phyloP scores from a whole-genome alignment of 805 yeast genomes.

The Kluyveromyces dobzhanskii region DNA sequence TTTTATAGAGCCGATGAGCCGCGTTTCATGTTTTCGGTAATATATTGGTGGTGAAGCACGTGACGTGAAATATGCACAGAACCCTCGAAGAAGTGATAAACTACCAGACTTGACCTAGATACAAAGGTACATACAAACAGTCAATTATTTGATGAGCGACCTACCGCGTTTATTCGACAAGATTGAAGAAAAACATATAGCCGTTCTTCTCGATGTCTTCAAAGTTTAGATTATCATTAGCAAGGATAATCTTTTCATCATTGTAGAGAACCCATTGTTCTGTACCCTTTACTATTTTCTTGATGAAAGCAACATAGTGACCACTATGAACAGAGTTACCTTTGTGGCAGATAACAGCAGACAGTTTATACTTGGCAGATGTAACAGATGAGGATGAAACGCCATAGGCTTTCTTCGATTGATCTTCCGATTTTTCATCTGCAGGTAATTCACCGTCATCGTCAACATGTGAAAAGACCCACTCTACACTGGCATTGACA shows the following conservation, averaged over 20 bases:
- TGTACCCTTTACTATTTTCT: conserved; percentile 32
- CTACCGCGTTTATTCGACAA: neutral
- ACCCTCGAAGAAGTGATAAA: no score
- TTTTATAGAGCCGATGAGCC: no score
- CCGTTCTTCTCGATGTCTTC: conserved; percentile 41
- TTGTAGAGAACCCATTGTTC: conserved; percentile 70
- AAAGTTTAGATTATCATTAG: conserved; percentile 35
- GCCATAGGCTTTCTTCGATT: neutral
- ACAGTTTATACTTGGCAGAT: conserved; percentile 29
- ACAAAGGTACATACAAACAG: no score
- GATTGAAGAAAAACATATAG: conserved; percentile 33
- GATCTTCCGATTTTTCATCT: conserved; percentile 10
- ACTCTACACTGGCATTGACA: conserved; percentile 74
- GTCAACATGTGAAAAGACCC: conserved; percentile 80
- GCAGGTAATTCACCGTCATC: conserved; percentile 54
- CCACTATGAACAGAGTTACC: conserved; percentile 88
- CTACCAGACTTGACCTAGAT: no score
- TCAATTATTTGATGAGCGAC: no score
- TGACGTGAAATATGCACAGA: no score
- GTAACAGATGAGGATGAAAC: neutral
- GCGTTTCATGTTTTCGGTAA: no score
- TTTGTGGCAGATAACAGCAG: conserved; percentile 76
- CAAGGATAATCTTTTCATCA: conserved; percentile 77
- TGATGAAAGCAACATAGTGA: conserved; percentile 77
- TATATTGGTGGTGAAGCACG: no score